Evolutionary conservation across 257 asterid species (phyloP).

Genomic region (Lantana camara): DNA sequence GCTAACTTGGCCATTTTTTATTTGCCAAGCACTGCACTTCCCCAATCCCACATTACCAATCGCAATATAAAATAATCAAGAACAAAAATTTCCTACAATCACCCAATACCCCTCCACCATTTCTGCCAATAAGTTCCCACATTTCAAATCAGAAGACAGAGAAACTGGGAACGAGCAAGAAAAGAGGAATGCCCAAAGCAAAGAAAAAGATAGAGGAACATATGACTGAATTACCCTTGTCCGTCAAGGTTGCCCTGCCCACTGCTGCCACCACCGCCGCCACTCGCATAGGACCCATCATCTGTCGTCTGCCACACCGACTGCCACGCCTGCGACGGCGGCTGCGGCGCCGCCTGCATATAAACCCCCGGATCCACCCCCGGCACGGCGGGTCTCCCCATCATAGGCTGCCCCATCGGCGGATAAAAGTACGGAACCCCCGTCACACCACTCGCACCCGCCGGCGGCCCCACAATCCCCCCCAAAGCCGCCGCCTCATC

Average conservation of each 20-base stretch:
- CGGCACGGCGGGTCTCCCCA: slow-evolving; percentile 70
- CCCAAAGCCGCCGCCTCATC: slow-evolving; percentile 61
- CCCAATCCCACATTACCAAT: not conserved
- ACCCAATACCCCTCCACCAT: slow-evolving; percentile 11
- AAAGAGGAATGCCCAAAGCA: too few relatives aligned
- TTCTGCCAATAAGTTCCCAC: slow-evolving; percentile 18
- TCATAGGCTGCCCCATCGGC: slow-evolving; percentile 81
- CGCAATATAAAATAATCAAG: not conserved
- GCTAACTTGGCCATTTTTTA: not conserved
- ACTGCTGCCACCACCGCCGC: slow-evolving; percentile 50
- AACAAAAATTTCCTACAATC: not conserved
- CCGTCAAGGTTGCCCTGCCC: slow-evolving; percentile 72
- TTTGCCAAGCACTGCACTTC: not conserved
- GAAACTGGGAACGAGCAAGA: not conserved
- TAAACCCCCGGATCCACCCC: slow-evolving; percentile 68
- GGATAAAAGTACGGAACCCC: slow-evolving; percentile 87
- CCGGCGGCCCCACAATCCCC: slow-evolving; percentile 43
- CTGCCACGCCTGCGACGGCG: slow-evolving; percentile 88
- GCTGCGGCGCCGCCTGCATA: slow-evolving; percentile 53
- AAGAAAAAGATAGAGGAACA: not conserved
- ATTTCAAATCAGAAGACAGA: not conserved
- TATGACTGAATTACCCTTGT: slow-evolving; percentile 50
- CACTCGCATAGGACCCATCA: slow-evolving; percentile 61
- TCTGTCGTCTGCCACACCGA: slow-evolving; percentile 76
- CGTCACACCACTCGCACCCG: slow-evolving; percentile 63